Base-by-base conservation (phyloP, 352 stramenopile species). In the Pythium brachiatum region DNA sequence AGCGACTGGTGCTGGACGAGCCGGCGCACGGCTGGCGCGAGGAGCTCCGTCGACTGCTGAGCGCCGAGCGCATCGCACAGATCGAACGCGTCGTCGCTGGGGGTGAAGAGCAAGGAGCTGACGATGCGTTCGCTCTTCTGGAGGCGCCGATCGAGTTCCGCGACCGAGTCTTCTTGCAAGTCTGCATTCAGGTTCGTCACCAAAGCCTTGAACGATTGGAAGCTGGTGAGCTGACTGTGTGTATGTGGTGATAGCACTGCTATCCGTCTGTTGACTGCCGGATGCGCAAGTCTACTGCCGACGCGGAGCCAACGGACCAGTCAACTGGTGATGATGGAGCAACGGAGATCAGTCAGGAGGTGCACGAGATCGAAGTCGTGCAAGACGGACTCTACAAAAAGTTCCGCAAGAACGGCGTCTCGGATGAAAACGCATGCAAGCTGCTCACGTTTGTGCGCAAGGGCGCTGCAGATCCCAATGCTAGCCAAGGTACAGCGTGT, bases 351-450 rank as follows among this genome's bases (percentile, higher is more conserved):
- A 64, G 13, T 13, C n/a, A 4, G 39, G 39, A 46, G 39, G 39
- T 46, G 4, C 23, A 72, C 44, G 65, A 73, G 20, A 85, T 92
- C 20, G 68, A 77, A 32, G 72, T 94, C 18, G n/a, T 72, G 20
- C 50, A 83, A 21, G 85, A 94, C 34, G 78, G 78, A 1, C 68
- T 94, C 34, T 92, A 85, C 66, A 78, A 79, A 50, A 94, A 94
- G 48, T 74, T 91, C 31, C 66, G 60, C 21, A 58, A 68, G n/a
- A 83, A 73, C 8, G 78, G 77, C 8, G 76, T 94, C 68, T 55
- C 62, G 0, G 36, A 55, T 13, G 66, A 64, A 12, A 91, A 94
- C 56, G 83, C 76, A 36, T 56, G 75, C 36, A 64, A 61, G 13
- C 46, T 94, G 20, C 60, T 94, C 23, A 50, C 54, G 15, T 91